Evolutionary conservation across 257 asterid genomes (phyloP).

Genomic region (Nyctanthes arbortristis): DNA sequence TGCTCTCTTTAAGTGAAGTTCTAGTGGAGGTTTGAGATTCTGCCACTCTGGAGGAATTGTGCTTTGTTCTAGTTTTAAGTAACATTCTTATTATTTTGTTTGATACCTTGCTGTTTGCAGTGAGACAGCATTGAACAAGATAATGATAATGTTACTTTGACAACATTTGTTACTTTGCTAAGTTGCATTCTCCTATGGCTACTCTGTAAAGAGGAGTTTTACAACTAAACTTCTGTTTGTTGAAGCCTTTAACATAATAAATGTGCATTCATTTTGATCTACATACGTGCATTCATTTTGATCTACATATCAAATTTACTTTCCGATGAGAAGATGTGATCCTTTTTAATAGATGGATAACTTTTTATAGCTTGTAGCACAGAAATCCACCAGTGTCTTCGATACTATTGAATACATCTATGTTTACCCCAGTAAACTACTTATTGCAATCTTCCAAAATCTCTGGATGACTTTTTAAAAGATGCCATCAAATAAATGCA

Average conservation of each 20-base stretch:
- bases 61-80: background rate
- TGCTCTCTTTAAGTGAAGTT: background rate
- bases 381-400: background rate
- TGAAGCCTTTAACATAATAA: background rate
- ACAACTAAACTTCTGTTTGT: background rate
- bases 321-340: too few relatives aligned
- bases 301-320: background rate
- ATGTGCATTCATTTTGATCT: background rate
- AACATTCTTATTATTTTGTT: too few relatives aligned
- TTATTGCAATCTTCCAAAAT: background rate
- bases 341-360: background rate
- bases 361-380: background rate
- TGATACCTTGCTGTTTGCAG: background rate
- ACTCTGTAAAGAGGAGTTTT: too few relatives aligned
- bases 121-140: background rate
- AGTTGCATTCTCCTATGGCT: too few relatives aligned
- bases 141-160: too few relatives aligned
- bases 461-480: background rate
- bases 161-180: too few relatives aligned
- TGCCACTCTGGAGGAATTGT: constrained; percentile 1
- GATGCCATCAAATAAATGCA: background rate
- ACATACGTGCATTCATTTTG: background rate
- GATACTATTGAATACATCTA: background rate
- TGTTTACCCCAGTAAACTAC: too few relatives aligned
- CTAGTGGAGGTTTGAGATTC: background rate